These are phyloP conservation scores for Puccinia triticina DNA, from an alignment of 1,284 basidiomycete genomes.

Conservation along the genomic window DNA sequence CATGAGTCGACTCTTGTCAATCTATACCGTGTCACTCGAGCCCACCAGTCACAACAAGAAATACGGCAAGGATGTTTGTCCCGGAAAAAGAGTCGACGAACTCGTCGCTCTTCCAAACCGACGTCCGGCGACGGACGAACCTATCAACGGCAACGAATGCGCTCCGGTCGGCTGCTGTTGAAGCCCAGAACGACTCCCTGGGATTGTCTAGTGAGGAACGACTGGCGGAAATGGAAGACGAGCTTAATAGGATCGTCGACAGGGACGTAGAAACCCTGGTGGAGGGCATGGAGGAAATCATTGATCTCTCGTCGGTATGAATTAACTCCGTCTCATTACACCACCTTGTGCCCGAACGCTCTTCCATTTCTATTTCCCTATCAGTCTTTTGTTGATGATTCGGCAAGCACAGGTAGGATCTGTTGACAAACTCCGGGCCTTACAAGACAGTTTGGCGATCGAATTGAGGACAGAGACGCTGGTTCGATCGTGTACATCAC, in stretches of 20 bases:
- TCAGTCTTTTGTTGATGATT: background rate
- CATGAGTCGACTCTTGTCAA: too few relatives aligned
- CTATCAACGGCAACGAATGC: conserved; percentile 48
- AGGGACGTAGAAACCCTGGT: conserved; percentile 45
- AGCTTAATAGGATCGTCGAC: conserved; percentile 46
- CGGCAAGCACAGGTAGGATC: conserved; percentile 13
- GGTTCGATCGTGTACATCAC: conserved; percentile 45
- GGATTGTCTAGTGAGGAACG: conserved; percentile 32
- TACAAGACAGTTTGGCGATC: conserved; percentile 51
- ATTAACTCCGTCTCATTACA: background rate
- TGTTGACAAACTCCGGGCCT: conserved; percentile 32
- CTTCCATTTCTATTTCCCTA: background rate
- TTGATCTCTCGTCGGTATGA: conserved; percentile 39
- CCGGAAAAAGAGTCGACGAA: conserved; percentile 31
- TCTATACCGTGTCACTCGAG: too few relatives aligned
- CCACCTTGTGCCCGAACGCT: background rate
- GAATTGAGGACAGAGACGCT: conserved; percentile 47
- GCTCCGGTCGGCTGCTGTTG: conserved; percentile 34
- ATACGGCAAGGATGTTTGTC: conserved; percentile 8
- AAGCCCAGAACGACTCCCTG: conserved; percentile 31
- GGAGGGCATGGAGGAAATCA: conserved; percentile 48
- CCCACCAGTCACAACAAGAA: background rate
- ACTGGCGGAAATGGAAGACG: conserved; percentile 36
- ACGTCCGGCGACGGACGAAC: conserved; percentile 38
- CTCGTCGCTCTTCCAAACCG: conserved; percentile 40